These are phyloP conservation scores for Solanum etuberosum DNA, from an alignment of 257 asterid species.

Conservation along the genomic window DNA sequence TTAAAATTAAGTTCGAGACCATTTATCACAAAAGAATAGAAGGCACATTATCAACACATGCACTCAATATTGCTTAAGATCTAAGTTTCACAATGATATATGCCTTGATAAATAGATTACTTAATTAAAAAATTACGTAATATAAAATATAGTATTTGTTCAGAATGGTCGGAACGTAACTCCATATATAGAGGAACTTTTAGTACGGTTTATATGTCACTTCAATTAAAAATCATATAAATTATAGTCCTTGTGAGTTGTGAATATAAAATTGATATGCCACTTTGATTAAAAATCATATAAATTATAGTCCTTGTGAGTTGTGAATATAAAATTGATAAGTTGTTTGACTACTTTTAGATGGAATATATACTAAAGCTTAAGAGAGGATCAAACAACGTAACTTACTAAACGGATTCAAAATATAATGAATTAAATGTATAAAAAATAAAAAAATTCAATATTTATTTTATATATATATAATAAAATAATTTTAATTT, in stretches of 20 bases:
- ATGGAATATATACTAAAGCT: background rate
- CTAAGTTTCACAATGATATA: background rate
- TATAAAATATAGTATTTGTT: background rate
- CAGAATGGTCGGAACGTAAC: background rate
- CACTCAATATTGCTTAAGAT: background rate
- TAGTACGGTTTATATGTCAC: background rate
- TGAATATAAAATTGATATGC: background rate
- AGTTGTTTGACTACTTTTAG: background rate
- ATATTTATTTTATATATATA: background rate
- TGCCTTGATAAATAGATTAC: background rate
- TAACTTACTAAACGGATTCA: background rate
- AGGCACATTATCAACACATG: background rate
- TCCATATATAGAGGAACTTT: background rate
- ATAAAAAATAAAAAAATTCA: background rate
- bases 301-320: background rate
- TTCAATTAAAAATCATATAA: background rate
- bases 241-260: background rate
- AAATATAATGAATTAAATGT: background rate
- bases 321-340: background rate
- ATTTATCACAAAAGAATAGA: background rate
- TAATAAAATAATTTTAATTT: background rate
- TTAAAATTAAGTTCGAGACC: too few relatives aligned
- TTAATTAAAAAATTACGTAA: background rate
- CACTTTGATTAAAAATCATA: background rate
- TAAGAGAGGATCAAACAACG: background rate